phyloP scores from a whole-genome alignment of 2,329 filamentous ascomycete genomes.

The Dothideomycetes sp. region DNA sequence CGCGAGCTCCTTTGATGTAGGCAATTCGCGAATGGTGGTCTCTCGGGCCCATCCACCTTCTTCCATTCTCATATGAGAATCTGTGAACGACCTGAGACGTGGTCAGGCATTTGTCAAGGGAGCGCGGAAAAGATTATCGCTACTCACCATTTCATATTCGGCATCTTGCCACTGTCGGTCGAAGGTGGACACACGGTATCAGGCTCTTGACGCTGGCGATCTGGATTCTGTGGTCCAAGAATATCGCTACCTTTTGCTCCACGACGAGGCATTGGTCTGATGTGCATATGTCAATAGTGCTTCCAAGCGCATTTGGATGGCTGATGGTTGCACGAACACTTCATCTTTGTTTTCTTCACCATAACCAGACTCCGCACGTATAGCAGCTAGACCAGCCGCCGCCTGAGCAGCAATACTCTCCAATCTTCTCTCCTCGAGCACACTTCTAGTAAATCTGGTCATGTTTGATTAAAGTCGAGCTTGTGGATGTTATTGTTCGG shows the following conservation, averaged over 20 bases:
- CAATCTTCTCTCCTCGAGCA: conserved; percentile 18
- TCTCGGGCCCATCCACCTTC: conserved; percentile 70
- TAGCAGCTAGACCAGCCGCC: no score
- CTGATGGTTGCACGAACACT: no score
- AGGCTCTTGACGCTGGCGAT: conserved; percentile 57
- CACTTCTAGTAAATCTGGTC: conserved; percentile 11
- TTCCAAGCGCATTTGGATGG: no score
- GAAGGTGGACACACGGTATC: conserved; percentile 61
- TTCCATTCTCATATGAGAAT: conserved; percentile 40
- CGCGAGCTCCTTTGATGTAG: conserved; percentile 57
- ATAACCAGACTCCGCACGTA: not conserved
- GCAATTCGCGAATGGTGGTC: conserved; percentile 56
- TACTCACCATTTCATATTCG: conserved; percentile 56
- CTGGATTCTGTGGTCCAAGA: conserved; percentile 58
- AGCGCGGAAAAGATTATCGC: conserved; percentile 17
- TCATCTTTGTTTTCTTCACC: not conserved
- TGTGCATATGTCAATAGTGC: not conserved
- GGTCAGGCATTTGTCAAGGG: no score
- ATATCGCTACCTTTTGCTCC: conserved; percentile 56
- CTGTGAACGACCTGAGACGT: conserved; percentile 26
- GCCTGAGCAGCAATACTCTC: conserved; percentile 3
- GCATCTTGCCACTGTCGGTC: conserved; percentile 59
- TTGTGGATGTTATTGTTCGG: no score
- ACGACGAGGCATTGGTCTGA: conserved; percentile 47
- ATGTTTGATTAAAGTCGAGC: not conserved